A percentile compares a stretch with the other conserved stretches of the same genome.
These are phyloP conservation scores for Pterocarpus macrocarpus DNA, from an alignment of 306 rosid species.

Conservation along the genomic window DNA sequence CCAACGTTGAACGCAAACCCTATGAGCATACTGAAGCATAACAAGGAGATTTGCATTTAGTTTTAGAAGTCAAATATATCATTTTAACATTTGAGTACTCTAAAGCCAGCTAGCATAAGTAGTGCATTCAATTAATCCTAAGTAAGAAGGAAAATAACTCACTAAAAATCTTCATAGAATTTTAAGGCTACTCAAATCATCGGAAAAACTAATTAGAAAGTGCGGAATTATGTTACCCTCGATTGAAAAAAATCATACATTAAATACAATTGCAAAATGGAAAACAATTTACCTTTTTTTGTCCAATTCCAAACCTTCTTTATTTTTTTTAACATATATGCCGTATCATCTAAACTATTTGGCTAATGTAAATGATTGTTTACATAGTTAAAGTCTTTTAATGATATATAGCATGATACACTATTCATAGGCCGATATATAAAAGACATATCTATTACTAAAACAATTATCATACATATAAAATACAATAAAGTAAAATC, in stretches of 20 bases:
- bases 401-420: too few species aligned
- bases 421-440: too few species aligned
- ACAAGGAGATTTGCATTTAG: not conserved
- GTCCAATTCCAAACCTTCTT: too few species aligned
- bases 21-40: slow-evolving; percentile 29
- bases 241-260: not conserved
- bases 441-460: not conserved
- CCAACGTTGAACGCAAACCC: slow-evolving; percentile 22
- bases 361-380: too few species aligned
- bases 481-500: not conserved
- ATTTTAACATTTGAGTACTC: not conserved
- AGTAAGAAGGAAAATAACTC: too few species aligned
- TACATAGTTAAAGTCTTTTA: too few species aligned
- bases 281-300: too few species aligned
- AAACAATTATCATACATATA: not conserved
- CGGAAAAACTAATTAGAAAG: not conserved
- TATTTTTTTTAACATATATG: too few species aligned
- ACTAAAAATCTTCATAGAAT: too few species aligned
- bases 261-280: not conserved
- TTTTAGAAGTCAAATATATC: not conserved
- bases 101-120: not conserved
- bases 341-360: too few species aligned
- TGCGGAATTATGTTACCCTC: not conserved
- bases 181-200: not conserved
- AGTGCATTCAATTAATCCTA: too few species aligned